A percentile compares a stretch with the other conserved stretches of the same genome.
Conservation (phyloP, 805 yeast genomes). For the Cyberlindnera samutprakarnensis region DNA sequence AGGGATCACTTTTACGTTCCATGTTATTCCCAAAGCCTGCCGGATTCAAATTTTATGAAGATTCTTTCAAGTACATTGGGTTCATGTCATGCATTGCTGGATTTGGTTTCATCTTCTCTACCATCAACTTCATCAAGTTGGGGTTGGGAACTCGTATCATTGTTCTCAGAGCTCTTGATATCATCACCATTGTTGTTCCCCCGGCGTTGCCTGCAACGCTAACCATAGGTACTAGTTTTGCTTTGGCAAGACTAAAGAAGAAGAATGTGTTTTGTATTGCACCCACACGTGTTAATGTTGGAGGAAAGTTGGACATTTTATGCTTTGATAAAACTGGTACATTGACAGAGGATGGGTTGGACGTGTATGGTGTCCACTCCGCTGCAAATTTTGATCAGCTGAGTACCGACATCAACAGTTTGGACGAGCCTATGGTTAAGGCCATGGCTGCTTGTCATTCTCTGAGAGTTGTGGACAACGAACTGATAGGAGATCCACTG, state of each 20-base stretch:
- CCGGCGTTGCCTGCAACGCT: slow-evolving; percentile 98
- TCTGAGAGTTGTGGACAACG: slow-evolving; percentile 68
- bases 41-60: slow-evolving; percentile 88
- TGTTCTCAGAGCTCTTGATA: slow-evolving; percentile 83
- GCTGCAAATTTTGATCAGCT: slow-evolving; percentile 24
- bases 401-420: slow-evolving; percentile 15
- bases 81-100: slow-evolving; percentile 84
- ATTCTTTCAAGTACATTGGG: slow-evolving; percentile 93
- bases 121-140: slow-evolving; percentile 70
- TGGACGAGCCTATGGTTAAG: slow-evolving; percentile 28
- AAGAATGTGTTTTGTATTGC: slow-evolving; percentile 80
- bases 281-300: slow-evolving; percentile 92
- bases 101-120: slow-evolving; percentile 77
- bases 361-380: slow-evolving; percentile 63
- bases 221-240: slow-evolving; percentile 94
- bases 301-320: slow-evolving; percentile 84
- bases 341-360: slow-evolving; percentile 92
- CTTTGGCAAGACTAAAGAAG: slow-evolving; percentile 64
- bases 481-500: slow-evolving; percentile 86
- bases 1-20: slow-evolving; percentile 87
- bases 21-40: slow-evolving; percentile 96
- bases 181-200: slow-evolving; percentile 95
- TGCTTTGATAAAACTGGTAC: slow-evolving; percentile 98
- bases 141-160: slow-evolving; percentile 66
- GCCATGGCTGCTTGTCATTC: slow-evolving; percentile 73